These are phyloP conservation scores for Komagataella populi DNA, from an alignment of 805 yeast species.

Conservation along the genomic window DNA sequence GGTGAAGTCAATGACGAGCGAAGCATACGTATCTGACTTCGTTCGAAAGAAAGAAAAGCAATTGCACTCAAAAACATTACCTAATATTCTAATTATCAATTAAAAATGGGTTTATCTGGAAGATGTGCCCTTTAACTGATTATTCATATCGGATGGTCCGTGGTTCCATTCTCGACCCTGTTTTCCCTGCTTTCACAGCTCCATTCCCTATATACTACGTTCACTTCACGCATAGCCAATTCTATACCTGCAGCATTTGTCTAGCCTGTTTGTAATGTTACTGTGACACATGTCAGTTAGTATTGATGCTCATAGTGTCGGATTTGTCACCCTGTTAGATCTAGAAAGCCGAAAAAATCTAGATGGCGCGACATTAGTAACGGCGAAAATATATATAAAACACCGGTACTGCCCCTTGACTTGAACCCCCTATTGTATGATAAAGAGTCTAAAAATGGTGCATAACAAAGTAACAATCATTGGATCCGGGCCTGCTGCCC, in stretches of 20 bases:
- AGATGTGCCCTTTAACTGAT: too few relatives aligned
- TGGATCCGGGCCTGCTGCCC: constrained; percentile 99
- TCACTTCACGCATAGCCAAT: background rate
- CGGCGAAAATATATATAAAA: background rate
- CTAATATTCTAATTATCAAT: too few relatives aligned
- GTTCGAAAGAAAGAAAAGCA: constrained; percentile 11
- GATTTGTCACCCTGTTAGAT: background rate
- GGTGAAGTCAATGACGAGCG: background rate
- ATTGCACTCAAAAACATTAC: background rate
- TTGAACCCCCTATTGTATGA: background rate
- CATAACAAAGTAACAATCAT: constrained; percentile 78
- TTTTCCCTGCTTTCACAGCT: background rate
- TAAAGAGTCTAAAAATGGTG: constrained; percentile 36
- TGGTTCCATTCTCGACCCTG: too few relatives aligned
- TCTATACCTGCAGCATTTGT: background rate
- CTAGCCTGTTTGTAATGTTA: background rate
- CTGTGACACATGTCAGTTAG: background rate
- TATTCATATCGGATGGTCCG: too few relatives aligned
- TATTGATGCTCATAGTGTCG: too few relatives aligned
- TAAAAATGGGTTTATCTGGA: too few relatives aligned
- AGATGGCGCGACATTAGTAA: constrained; percentile 2
- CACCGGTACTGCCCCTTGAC: background rate
- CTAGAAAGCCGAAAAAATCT: background rate
- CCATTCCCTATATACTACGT: background rate
- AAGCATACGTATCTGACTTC: background rate